Evolutionary conservation across 176 grass and related monocot species (phyloP).

Genomic region (Olyra latifolia): DNA sequence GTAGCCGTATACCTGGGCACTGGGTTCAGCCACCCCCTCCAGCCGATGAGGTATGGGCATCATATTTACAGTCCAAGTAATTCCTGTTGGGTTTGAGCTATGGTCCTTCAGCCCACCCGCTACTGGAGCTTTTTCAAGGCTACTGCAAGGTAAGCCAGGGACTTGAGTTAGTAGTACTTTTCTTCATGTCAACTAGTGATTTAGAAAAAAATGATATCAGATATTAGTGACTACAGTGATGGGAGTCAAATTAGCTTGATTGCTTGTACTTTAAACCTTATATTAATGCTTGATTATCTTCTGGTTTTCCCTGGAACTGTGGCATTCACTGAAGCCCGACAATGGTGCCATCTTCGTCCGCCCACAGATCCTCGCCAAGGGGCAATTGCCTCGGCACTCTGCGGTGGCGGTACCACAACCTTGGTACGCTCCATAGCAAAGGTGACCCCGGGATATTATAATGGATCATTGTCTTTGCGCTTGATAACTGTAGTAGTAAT

Average conservation of each 20-base stretch:
- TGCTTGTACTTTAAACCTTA: constrained; percentile 8
- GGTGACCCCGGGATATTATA: no score
- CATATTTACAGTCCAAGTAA: constrained; percentile 72
- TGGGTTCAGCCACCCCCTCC: constrained; percentile 84
- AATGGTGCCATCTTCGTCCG: no score
- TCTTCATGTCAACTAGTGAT: constrained; percentile 9
- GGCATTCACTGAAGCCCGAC: no score
- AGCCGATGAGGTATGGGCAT: constrained; percentile 86
- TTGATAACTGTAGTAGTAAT: no score
- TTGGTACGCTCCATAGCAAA: no score
- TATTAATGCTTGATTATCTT: constrained; percentile 18
- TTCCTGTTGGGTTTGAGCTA: constrained; percentile 2
- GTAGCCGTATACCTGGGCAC: constrained; percentile 77
- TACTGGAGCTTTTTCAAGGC: constrained; percentile 7
- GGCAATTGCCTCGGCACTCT: no score
- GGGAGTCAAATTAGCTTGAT: neutral
- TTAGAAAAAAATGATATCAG: neutral
- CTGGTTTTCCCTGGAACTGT: neutral
- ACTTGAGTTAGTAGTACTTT: constrained; percentile 8
- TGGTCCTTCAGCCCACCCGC: constrained; percentile 28
- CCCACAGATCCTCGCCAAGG: no score
- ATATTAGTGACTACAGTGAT: constrained; percentile 3
- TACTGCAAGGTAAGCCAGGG: constrained; percentile 25
- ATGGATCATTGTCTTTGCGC: no score
- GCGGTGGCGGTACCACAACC: no score